Conservation (phyloP, 164 flowering plant species). For the Chimonanthus praecox region DNA sequence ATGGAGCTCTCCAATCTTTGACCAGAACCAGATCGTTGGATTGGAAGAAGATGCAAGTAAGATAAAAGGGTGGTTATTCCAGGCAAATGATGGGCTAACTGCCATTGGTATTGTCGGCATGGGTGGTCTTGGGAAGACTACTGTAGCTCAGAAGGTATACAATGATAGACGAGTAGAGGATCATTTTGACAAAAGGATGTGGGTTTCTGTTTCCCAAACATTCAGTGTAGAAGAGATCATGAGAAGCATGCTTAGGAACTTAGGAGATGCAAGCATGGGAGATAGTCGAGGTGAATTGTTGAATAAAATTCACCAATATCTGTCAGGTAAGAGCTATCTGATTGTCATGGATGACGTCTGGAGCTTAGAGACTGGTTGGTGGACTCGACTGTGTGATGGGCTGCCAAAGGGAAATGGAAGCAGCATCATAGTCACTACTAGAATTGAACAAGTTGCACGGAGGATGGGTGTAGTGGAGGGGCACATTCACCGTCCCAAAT, state of each 20-base stretch:
- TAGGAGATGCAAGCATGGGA: constrained; percentile 31
- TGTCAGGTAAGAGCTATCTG: constrained; percentile 40
- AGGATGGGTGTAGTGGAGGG: constrained; percentile 33
- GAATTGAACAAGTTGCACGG: constrained; percentile 29
- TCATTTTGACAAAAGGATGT: constrained; percentile 33
- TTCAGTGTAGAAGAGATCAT: constrained; percentile 34
- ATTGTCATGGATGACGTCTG: constrained; percentile 58
- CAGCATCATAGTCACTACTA: constrained; percentile 40
- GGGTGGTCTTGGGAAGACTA: constrained; percentile 62
- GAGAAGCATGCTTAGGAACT: constrained; percentile 38
- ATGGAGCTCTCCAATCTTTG: constrained; percentile 38
- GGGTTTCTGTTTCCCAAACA: constrained; percentile 50
- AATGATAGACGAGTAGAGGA: constrained; percentile 26
- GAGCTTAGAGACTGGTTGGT: constrained; percentile 29
- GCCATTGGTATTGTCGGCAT: constrained; percentile 44
- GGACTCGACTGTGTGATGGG: constrained; percentile 32
- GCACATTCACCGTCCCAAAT: constrained; percentile 31
- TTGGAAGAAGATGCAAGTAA: constrained; percentile 36
- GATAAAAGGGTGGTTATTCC: constrained; percentile 37
- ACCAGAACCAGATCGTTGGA: constrained; percentile 43
- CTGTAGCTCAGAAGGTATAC: constrained; percentile 39
- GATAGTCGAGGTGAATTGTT: constrained; percentile 31
- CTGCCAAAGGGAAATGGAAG: constrained; percentile 41
- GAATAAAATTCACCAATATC: constrained; percentile 34
- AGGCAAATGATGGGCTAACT: constrained; percentile 17